These are phyloP conservation scores for Fusarium nygamai DNA, from an alignment of 2,329 filamentous ascomycete genomes.

Conservation along the genomic window DNA sequence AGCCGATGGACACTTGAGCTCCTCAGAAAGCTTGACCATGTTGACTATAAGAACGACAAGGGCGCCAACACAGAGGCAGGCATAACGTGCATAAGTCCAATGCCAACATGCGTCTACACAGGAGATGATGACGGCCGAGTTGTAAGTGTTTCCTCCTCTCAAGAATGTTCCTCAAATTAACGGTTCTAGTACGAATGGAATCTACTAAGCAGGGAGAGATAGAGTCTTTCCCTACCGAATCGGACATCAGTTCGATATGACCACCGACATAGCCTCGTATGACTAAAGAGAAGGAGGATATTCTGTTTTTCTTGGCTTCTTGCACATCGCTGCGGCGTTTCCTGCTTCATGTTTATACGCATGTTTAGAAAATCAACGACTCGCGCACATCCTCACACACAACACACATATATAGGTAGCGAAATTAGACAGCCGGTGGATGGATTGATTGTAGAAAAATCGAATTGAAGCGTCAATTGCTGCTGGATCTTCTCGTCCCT, in stretches of 20 bases:
- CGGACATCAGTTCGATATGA: slow-evolving; percentile 31
- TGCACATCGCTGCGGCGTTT: slow-evolving; percentile 32
- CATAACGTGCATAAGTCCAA: slow-evolving; percentile 87
- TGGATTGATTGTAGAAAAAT: slow-evolving; percentile 32
- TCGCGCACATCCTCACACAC: slow-evolving; percentile 24
- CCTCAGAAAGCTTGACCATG: slow-evolving; percentile 83
- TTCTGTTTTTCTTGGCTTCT: slow-evolving; percentile 14
- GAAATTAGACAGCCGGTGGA: slow-evolving; percentile 14
- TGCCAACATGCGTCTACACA: slow-evolving; percentile 86
- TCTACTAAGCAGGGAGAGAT: slow-evolving; percentile 66
- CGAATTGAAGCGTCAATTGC: slow-evolving; percentile 44
- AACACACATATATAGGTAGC: slow-evolving; percentile 22
- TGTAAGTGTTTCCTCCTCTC: slow-evolving; percentile 56
- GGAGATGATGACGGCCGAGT: slow-evolving; percentile 94
- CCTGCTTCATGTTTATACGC: slow-evolving; percentile 5
- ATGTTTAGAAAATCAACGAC: slow-evolving; percentile 31
- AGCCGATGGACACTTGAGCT: slow-evolving; percentile 81
- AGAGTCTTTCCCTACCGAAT: slow-evolving; percentile 49
- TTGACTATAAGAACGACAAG: slow-evolving; percentile 71
- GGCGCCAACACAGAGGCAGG: slow-evolving; percentile 69
- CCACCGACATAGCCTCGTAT: slow-evolving; percentile 25
- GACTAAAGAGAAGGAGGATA: background rate
- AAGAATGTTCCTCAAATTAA: slow-evolving; percentile 2
- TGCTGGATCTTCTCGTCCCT: slow-evolving; percentile 31
- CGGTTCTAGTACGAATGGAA: slow-evolving; percentile 70